phyloP scores from a whole-genome alignment of 1,284 basidiomycete species.

The Rhodotorula sp. region DNA sequence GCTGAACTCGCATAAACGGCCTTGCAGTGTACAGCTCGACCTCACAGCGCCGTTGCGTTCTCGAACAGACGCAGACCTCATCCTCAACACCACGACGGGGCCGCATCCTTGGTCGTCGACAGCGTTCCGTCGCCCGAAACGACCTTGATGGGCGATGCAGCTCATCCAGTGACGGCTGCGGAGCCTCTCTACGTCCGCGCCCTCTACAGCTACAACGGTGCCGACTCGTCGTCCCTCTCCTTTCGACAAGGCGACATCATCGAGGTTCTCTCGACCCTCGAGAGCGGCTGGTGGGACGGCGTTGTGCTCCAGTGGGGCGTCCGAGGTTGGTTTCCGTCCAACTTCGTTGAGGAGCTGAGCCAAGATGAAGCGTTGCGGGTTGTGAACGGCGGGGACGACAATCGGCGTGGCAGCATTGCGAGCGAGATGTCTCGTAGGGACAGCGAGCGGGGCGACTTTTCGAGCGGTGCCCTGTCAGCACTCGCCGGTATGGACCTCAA shows the following conservation, averaged over 20 bases:
- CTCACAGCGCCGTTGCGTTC: too few relatives aligned
- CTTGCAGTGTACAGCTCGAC: too few relatives aligned
- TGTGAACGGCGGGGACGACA: not conserved
- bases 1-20: too few relatives aligned
- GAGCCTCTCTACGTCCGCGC: conserved; percentile 71
- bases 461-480: not conserved
- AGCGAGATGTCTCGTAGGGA: not conserved
- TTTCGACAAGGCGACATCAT: conserved; percentile 86
- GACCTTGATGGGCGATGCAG: conserved; percentile 2
- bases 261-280: conserved; percentile 85
- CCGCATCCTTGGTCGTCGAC: not conserved
- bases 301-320: conserved; percentile 68
- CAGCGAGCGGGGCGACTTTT: not conserved
- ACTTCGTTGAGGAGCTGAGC: conserved; percentile 68
- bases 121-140: not conserved
- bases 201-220: conserved; percentile 84
- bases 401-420: not conserved
- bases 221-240: conserved; percentile 71
- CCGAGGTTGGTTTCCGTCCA: conserved; percentile 97
- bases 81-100: too few relatives aligned
- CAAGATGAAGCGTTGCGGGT: conserved; percentile 32
- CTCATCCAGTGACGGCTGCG: not conserved
- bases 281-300: conserved; percentile 99
- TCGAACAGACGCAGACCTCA: too few relatives aligned
- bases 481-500: not conserved